Base-by-base conservation (phyloP, 108 stramenopile genomes). In the Nitzschia palea region DNA sequence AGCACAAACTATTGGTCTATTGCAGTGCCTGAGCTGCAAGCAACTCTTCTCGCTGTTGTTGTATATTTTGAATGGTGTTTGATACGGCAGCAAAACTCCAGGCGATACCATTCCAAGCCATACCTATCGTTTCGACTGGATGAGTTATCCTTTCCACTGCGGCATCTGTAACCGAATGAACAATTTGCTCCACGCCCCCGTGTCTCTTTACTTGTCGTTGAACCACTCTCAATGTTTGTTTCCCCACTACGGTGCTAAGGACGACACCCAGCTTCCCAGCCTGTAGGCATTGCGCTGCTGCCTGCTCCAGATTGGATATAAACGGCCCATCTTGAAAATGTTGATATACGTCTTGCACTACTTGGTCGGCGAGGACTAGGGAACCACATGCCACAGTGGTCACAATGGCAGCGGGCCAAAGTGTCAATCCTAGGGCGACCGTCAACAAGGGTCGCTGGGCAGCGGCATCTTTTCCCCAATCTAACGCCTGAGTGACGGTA, bases 101-200 rank as follows among this genome's bases (percentile, higher is more conserved):
- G 35, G 50, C 51, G 2, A 84, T 29, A 9, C 84, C 83, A 54
- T 85, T 68, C 87, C 85, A 90, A 6, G 77, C 80, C 77, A 74
- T 70, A 6, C 78, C 65, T 9, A 68, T 65, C 20, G 92, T 90
- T 48, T 90, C 87, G 0, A 93, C 55, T 6, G 92, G 92, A 82
- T 93, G 92, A 34, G 74, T 55, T 1, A 77, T 80, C 37, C 84
- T 73, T 62, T 93, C 74, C 37, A 91, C 55, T 14, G 78, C 81
- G 15, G 72, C 68, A 4, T 73, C 81, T n/a, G 67, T 71, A 9
- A 79, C 73, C 48, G 87, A 70, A 33, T 74, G 44, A 18, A 74
- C 86, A 31, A 91, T 77, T 53, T 77, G 62, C 17, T 67, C 85
- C 1, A 87, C 69, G 15, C 93, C 93, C 0, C 93, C 93, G 22